Conservation (phyloP, 2,329 filamentous ascomycete species). For the Didymella arachidicola region DNA sequence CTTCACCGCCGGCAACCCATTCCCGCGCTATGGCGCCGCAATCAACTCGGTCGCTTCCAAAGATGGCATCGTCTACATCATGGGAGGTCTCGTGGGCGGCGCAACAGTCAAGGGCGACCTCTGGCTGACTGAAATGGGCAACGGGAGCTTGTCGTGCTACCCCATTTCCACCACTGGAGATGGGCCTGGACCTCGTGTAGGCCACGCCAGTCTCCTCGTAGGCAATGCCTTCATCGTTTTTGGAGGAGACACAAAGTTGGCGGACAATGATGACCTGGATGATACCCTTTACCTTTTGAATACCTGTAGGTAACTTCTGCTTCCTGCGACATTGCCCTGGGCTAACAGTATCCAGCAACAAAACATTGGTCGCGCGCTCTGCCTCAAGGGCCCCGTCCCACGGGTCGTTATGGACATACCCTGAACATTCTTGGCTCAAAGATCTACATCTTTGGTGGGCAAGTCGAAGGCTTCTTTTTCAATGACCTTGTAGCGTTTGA, state of each 20-base stretch:
- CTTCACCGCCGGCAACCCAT: conserved; percentile 88
- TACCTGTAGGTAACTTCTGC: conserved; percentile 79
- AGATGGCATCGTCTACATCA: conserved; percentile 96
- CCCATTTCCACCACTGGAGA: conserved; percentile 91
- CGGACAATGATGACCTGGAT: conserved; percentile 88
- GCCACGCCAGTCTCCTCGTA: conserved; percentile 90
- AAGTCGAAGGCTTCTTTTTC: conserved; percentile 97
- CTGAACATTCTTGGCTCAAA: conserved; percentile 96
- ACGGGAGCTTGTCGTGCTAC: conserved; percentile 84
- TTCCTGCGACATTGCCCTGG: conserved; percentile 2
- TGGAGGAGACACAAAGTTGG: conserved; percentile 96
- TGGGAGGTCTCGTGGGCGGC: conserved; percentile 95
- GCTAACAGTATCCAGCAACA: conserved; percentile 70
- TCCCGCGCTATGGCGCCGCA: conserved; percentile 95
- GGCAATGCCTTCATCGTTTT: conserved; percentile 99
- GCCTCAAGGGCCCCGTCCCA: conserved; percentile 82
- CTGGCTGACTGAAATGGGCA: conserved; percentile 94
- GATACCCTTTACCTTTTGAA: conserved; percentile 97
- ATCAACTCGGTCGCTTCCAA: conserved; percentile 93
- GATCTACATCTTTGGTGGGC: conserved; percentile 96
- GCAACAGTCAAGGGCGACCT: conserved; percentile 95
- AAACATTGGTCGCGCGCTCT: conserved; percentile 97
- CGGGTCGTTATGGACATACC: conserved; percentile 94
- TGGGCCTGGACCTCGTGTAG: conserved; percentile 92
- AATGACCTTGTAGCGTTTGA: conserved; percentile 97